These are phyloP conservation scores for Castanospermum australe DNA, from an alignment of 306 rosid species.

Conservation along the genomic window DNA sequence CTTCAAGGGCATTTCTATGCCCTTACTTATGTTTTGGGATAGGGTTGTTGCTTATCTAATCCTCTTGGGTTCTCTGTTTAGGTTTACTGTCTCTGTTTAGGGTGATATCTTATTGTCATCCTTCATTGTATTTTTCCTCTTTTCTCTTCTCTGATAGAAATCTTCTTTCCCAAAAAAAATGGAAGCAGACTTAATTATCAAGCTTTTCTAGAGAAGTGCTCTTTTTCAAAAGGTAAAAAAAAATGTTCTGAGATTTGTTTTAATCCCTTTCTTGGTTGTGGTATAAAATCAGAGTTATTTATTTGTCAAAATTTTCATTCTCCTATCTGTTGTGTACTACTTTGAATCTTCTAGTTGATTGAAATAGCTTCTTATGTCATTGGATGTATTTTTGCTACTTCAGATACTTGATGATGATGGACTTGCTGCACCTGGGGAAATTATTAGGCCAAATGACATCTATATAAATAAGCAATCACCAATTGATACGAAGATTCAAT, in stretches of 20 bases:
- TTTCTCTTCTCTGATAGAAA: too few species aligned
- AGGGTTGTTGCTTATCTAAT: too few species aligned
- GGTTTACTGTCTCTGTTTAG: too few species aligned
- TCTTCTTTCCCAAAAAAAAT: background rate
- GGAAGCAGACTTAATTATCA: background rate
- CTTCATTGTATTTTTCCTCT: too few species aligned
- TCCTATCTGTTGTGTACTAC: background rate
- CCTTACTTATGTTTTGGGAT: too few species aligned
- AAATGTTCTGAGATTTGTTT: background rate
- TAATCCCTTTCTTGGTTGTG: background rate
- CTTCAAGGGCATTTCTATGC: too few species aligned
- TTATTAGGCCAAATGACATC: conserved; percentile 61
- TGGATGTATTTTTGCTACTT: conserved; percentile 22
- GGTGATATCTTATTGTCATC: too few species aligned
- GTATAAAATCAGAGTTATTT: background rate
- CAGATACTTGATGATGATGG: conserved; percentile 92
- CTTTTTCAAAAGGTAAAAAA: background rate
- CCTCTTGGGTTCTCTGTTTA: too few species aligned
- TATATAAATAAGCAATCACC: conserved; percentile 76
- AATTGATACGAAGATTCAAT: conserved; percentile 35
- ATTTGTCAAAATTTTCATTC: background rate
- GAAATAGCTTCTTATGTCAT: background rate
- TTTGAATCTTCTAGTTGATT: background rate
- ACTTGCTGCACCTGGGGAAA: conserved; percentile 93
- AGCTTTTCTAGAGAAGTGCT: background rate